Evolutionary conservation across 2,329 filamentous ascomycete species (phyloP).

Genomic region (Ophioceras dolichostomum): DNA sequence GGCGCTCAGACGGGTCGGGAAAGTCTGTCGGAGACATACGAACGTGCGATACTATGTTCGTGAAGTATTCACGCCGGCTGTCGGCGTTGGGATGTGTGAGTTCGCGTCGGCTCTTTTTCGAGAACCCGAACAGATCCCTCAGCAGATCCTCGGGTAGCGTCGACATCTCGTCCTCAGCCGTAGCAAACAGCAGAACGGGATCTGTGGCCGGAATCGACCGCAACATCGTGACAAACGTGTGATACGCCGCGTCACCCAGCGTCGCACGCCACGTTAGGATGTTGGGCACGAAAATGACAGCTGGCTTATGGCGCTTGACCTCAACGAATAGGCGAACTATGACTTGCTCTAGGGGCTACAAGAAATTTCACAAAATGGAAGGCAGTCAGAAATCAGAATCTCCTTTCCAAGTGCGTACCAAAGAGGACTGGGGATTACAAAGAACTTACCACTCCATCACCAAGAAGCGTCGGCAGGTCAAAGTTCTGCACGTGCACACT

Average conservation of each 20-base stretch:
- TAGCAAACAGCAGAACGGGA: conserved; percentile 77
- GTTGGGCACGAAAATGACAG: conserved; percentile 87
- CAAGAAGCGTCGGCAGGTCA: conserved; percentile 76
- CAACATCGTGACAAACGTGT: conserved; percentile 74
- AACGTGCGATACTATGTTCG: conserved; percentile 60
- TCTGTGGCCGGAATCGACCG: conserved; percentile 80
- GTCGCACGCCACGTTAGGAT: conserved; percentile 76
- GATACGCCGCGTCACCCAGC: conserved; percentile 51
- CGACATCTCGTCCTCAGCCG: conserved; percentile 57
- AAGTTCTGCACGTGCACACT: conserved; percentile 91
- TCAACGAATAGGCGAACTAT: conserved; percentile 86
- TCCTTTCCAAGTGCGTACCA: too few relatives aligned
- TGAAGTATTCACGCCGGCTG: conserved; percentile 70
- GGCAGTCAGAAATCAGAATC: conserved; percentile 14
- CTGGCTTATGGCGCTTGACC: conserved; percentile 87
- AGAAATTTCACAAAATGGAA: not conserved
- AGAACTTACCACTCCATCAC: conserved; percentile 58
- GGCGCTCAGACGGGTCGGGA: conserved; percentile 74
- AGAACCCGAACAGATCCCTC: conserved; percentile 74
- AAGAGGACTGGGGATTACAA: not conserved
- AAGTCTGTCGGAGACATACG: conserved; percentile 73
- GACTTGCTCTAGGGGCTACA: conserved; percentile 65
- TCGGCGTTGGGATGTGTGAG: conserved; percentile 52
- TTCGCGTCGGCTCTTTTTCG: conserved; percentile 61
- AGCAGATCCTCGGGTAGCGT: conserved; percentile 53